Base-by-base conservation (phyloP, 2,329 filamentous ascomycete species). In the Myriangium duriaei region DNA sequence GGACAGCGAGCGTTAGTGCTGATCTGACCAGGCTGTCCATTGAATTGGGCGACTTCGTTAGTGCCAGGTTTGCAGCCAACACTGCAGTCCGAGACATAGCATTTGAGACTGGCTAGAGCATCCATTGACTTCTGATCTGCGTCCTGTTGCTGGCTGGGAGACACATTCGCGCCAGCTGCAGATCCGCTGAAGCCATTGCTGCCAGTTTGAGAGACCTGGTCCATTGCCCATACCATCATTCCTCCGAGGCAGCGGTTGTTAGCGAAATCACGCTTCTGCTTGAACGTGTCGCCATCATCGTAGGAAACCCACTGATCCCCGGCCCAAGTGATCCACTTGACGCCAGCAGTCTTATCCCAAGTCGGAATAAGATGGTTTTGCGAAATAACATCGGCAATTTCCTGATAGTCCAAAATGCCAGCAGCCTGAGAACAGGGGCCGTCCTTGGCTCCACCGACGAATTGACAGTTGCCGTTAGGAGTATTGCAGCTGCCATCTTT, bases 261-360 rank as follows among this genome's bases (percentile, higher is more conserved):
- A 2, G 54, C 56, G 34, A 47, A 54, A 13, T 59, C 51, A 18
- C 45, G 31, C 49, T 61, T 60, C 37, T 54, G 32, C 40, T 50
- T 42, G 36, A 59, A 45, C n/a, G 60, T 58, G 28, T 55, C 43
- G 2, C 21, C 46, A 39, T 62, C 55, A 42, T 65, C 60, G 29
- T 46, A 65, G 2, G 46, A 47, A 2, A 63, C 50, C 62, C 60
- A 64, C 41, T 64, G 57, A 37, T 58, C 44, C 32, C 16, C 17
- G 11, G 51, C 45, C 49, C 50, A 63, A 0, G 50, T 52, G 9
- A 57, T 44, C 5, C 48, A 48, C 41, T 60, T 54, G 11, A 58
- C 43, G 1, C 31, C 44, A 11, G 36, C 42, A 12, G 36, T 40
- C 32, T 47, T 40, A 31, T 54, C 47, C 2, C 36, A 41, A 0